Evolutionary conservation across 176 grass and related monocot species (phyloP), one percentile per base, ranked within the genome.

Genomic region (Phragmites australis): DNA sequence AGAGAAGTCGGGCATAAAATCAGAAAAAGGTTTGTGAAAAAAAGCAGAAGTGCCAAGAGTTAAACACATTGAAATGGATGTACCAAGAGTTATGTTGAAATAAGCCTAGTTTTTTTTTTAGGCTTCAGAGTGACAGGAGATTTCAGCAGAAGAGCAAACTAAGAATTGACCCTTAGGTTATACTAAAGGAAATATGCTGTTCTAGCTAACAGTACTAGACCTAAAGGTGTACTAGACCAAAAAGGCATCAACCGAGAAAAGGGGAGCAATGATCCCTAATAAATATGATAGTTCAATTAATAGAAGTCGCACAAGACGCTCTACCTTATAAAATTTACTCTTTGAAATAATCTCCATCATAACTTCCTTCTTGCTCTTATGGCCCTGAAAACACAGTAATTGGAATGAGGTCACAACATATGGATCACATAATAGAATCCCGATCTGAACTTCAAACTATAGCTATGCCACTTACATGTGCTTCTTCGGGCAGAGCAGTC

Each of bases 251-350:
- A 68, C 4, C 29, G 16, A 15, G 26, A 52, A 58, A 42, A 43
- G 58, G 26, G 16, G 26, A 19, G 9, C n/a, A 60, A 65, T 25
- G 16, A 21, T 14, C 32, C 15, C 13, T 70, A 70, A 50, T 43
- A 44, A 26, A 45, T 6, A 74, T 25, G 29, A 17, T 2, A 60
- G 2, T 29, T 45, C 23, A 4, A 75, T 8, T 55, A 13, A 55
- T 9, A 43, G 22, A 68, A 53, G 18, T 29, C 53, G 42, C 23
- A 61, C 14, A 54, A 21, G 25, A 75, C 34, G 22, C 47, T 82
- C 63, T 22, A 94, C 92, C 95, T 98, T 94, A 87, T 89, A 98
- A 87, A 85, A 98, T 94, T 98, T 98, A 85, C 95, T 98, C 81
- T 98, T 94, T 70, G 83, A 79, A 83, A 98, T 98, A 67, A 98